Evolutionary conservation across 208 protist species (phyloP), one percentile per base, ranked within the genome.

Genomic region (Tritrichomonas foetus): DNA sequence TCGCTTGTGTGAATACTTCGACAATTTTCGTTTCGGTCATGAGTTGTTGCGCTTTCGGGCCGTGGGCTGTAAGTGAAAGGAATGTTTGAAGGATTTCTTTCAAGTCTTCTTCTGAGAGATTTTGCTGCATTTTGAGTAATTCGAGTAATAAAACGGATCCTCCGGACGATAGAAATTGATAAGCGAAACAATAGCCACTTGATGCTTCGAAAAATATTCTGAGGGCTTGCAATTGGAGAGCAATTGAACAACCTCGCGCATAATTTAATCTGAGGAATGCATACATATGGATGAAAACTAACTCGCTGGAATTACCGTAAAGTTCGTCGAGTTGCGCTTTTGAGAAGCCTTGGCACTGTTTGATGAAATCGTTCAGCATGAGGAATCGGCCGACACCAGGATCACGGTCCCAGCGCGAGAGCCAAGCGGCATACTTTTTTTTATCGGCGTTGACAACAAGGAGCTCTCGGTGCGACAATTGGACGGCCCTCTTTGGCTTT

Each of bases 181-280:
- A 30, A 50, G 74, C 74, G 25, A 47, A 82, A 25, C 33, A 44
- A 50, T 50, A 82, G 16, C 41, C 74, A 47, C 33, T 47, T 14
- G 74, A 82, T 50, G 74, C 74, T 82, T 82, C 41, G 50, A 82
- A 82, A 39, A 82, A 82, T 47, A 82, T 25, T 82, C 41, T 33
- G 8, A 82, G 41, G 39, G 33, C 33, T 50, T 82, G 33, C 39
- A 82, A 47, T 82, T 82, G 74, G 44, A 82, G 50, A 50, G 74
- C 74, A 16, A 82, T 39, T 47, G 74, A 82, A 82, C 74, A 82
- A 20, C 33, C 33, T 50, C 33, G 41, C n/a, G 33, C 33, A 50
- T 82, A 82, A 50, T 82, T 82, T 41, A 30, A 82, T 82, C 74
- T 47, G 8, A 82, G 41, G 50, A 82, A 82, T 50, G 41, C 74